phyloP scores from a whole-genome alignment of 352 stramenopile genomes.

The Phytophthora multivora region DNA sequence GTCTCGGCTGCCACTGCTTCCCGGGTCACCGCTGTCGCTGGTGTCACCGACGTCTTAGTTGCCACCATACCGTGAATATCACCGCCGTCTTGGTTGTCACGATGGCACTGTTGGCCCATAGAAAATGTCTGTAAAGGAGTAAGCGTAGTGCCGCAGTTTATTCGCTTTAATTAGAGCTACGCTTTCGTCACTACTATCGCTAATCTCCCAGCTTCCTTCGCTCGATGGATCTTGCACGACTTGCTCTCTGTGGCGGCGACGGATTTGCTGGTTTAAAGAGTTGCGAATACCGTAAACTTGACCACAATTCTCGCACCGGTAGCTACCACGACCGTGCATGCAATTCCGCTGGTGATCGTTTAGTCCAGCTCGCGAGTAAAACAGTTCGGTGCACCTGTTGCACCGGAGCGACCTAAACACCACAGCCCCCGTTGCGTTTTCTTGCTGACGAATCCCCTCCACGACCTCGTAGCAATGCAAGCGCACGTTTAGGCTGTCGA shows the following conservation, averaged over 20 bases:
- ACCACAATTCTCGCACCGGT: background rate
- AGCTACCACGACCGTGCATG: background rate
- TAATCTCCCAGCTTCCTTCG: background rate
- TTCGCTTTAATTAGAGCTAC: too few species aligned
- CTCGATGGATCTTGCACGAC: background rate
- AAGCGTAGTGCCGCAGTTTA: background rate
- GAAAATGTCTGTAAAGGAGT: background rate
- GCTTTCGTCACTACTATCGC: too few species aligned
- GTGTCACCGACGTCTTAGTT: background rate
- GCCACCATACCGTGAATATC: too few species aligned
- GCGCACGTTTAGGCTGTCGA: background rate
- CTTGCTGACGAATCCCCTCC: background rate
- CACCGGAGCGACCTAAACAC: background rate
- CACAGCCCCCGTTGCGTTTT: background rate
- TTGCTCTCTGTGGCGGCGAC: background rate
- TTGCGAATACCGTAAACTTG: background rate
- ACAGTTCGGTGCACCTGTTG: background rate
- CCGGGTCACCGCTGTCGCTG: too few species aligned
- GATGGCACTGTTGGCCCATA: background rate
- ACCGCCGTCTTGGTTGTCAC: too few species aligned
- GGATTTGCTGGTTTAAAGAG: constrained; percentile 5
- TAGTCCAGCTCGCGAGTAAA: constrained; percentile 2
- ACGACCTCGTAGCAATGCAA: constrained; percentile 1
- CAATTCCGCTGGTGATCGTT: background rate
- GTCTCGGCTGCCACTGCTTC: too few species aligned